Base-by-base conservation (phyloP, 192 early-diverging fungal genomes). In the Mortierella claussenii region DNA sequence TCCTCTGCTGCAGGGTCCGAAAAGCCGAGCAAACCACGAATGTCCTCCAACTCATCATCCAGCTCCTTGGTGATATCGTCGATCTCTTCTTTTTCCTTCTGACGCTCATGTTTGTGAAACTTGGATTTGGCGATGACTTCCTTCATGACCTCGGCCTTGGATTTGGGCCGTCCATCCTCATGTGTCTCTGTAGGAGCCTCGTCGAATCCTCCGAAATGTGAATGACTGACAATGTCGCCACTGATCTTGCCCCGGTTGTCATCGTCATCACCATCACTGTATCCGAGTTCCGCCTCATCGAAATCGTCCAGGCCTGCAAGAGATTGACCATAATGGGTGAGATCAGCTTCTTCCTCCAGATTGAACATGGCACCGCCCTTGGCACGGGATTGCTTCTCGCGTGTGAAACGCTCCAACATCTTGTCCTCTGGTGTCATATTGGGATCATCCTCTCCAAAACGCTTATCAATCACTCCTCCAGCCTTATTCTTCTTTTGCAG, bases 81-180 rank as follows among this genome's bases (percentile, higher is more conserved):
- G 78, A 97, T 90, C 60, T 96, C 88, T 62, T 97, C 94, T 69
- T 94, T 93, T 32, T 87, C 86, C 64, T 87, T 81, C 83, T 97
- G 96, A 11, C 96, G 91, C 69, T 99, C 96, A 47, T 89, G 80
- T 85, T 98, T 98, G 86, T 98, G 89, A 65, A 89, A 68, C 80
- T 99, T 99, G 82, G 92, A 95, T 83, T 99, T 99, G 42, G 93
- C 93, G 68, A 99, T 98, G 28, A 99, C 74, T 78, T 99, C 97
- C 74, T 93, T 91, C 98, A 98, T 98, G 42, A 99, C 80, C 81
- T 99, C 98, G 30, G 87, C 88, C 80, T 96, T 96, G 31, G 93
- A 89, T 82, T 97, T 98, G 42, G 84, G 86, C 37, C 82, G 85
- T 28, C 85, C 82, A 46, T 76, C 71, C 20, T 79, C 75, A 31